Conservation (phyloP, 1,284 basidiomycete species). For the Vanrija pseudolonga region DNA sequence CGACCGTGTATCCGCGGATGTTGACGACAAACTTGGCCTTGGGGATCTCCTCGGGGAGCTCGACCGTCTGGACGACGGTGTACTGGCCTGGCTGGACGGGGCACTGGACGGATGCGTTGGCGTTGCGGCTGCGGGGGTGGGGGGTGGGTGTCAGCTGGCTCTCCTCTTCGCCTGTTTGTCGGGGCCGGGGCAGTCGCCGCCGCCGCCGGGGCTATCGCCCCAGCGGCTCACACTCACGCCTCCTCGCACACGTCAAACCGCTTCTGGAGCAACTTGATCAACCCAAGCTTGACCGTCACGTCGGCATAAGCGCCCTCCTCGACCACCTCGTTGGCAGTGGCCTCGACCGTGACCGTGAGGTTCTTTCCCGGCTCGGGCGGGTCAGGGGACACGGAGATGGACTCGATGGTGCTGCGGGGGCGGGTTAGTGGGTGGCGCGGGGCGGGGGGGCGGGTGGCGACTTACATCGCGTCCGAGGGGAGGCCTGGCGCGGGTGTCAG, state of each 20-base stretch:
- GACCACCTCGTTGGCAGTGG: conserved; percentile 58
- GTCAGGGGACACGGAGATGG: conserved; percentile 68
- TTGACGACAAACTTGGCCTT: conserved; percentile 78
- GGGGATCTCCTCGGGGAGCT: conserved; percentile 83
- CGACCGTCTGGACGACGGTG: conserved; percentile 70
- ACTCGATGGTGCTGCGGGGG: conserved; percentile 54
- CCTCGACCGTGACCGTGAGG: conserved; percentile 73
- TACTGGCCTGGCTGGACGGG: conserved; percentile 65
- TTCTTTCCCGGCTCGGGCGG: conserved; percentile 78
- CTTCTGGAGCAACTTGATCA: conserved; percentile 77
- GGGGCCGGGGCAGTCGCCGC: too few relatives aligned
- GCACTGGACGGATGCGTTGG: conserved; percentile 44
- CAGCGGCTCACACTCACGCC: conserved; percentile 84
- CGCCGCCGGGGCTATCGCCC: too few relatives aligned
- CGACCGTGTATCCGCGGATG: conserved; percentile 68
- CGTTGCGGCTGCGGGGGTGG: conserved; percentile 20
- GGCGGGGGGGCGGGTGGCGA: background rate
- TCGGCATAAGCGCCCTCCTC: conserved; percentile 88
- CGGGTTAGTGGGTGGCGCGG: background rate
- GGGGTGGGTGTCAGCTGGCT: background rate
- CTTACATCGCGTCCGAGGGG: conserved; percentile 46
- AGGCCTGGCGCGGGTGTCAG: conserved; percentile 32
- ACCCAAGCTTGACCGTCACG: conserved; percentile 80
- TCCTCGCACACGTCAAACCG: conserved; percentile 84
- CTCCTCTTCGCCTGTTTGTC: too few relatives aligned